Conservation (phyloP, 768 basidiomycete species). For the Hygrocybe coccinea region DNA sequence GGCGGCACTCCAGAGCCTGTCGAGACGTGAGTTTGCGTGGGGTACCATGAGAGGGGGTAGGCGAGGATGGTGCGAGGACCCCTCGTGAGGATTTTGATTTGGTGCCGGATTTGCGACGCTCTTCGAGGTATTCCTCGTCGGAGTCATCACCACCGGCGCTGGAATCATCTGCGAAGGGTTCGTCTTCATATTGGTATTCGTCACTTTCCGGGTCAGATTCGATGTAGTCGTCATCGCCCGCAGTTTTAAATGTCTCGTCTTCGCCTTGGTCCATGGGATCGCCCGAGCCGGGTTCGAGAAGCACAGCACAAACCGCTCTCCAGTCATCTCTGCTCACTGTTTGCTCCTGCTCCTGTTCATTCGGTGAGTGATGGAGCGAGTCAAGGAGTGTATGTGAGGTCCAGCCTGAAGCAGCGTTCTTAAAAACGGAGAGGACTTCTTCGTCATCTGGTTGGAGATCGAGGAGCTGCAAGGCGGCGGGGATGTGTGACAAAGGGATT, state of each 20-base stretch:
- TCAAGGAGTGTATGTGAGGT: slow-evolving; percentile 24
- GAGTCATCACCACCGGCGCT: slow-evolving; percentile 24
- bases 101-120: not conserved
- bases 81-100: slow-evolving; percentile 6
- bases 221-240: slow-evolving; percentile 12
- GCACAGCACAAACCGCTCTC: slow-evolving; percentile 73
- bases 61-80: slow-evolving; percentile 1
- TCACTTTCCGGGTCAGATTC: slow-evolving; percentile 10
- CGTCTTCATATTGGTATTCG: slow-evolving; percentile 11
- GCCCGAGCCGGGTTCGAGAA: slow-evolving; percentile 47
- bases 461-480: slow-evolving; percentile 56
- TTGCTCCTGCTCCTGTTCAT: slow-evolving; percentile 20
- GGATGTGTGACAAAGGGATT: slow-evolving; percentile 55
- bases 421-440: slow-evolving; percentile 67
- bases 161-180: slow-evolving; percentile 7
- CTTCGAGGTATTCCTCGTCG: slow-evolving; percentile 32
- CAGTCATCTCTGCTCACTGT: slow-evolving; percentile 65
- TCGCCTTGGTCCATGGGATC: slow-evolving; percentile 38
- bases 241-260: slow-evolving; percentile 23
- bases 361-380: slow-evolving; percentile 10
- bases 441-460: slow-evolving; percentile 68
- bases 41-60: slow-evolving; percentile 3
- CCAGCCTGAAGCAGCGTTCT: slow-evolving; percentile 76
- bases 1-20: slow-evolving; percentile 51
- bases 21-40: slow-evolving; percentile 39